Evolutionary conservation across 1,284 basidiomycete species (phyloP).

Genomic region (Coniophora puteana): DNA sequence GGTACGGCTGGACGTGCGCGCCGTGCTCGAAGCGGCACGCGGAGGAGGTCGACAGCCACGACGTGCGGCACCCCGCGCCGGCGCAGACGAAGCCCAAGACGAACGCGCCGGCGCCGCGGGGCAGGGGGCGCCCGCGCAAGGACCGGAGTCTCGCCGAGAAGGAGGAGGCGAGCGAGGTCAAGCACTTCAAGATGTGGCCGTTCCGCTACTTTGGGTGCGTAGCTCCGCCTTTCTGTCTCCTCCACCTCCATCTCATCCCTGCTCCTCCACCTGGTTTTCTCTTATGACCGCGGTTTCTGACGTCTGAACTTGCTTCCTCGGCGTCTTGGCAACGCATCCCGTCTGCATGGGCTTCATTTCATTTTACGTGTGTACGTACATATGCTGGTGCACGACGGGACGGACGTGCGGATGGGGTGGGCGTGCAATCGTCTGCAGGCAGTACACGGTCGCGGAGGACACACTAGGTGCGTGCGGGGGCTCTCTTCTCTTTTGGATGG

Average conservation of each 20-base stretch:
- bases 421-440: constrained; percentile 37
- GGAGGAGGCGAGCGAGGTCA: constrained; percentile 73
- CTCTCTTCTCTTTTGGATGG: constrained; percentile 9
- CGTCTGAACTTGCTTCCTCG: no score
- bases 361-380: no score
- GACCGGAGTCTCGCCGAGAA: constrained; percentile 63
- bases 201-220: constrained; percentile 94
- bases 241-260: no score
- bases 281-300: no score
- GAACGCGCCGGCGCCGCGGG: constrained; percentile 62
- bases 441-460: constrained; percentile 89
- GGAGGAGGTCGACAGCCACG: constrained; percentile 79
- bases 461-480: constrained; percentile 63
- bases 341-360: no score
- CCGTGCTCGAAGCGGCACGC: constrained; percentile 88
- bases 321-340: no score
- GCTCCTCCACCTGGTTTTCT: background rate
- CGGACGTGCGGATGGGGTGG: constrained; percentile 8
- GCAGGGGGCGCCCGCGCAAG: constrained; percentile 70
- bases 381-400: no score
- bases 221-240: background rate
- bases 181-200: constrained; percentile 92
- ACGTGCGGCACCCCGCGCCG: constrained; percentile 53
- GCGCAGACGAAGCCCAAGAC: constrained; percentile 57
- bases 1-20: constrained; percentile 97